Evolutionary conservation across 1,284 basidiomycete genomes (phyloP).

Genomic region (Cryptococcus sp.): DNA sequence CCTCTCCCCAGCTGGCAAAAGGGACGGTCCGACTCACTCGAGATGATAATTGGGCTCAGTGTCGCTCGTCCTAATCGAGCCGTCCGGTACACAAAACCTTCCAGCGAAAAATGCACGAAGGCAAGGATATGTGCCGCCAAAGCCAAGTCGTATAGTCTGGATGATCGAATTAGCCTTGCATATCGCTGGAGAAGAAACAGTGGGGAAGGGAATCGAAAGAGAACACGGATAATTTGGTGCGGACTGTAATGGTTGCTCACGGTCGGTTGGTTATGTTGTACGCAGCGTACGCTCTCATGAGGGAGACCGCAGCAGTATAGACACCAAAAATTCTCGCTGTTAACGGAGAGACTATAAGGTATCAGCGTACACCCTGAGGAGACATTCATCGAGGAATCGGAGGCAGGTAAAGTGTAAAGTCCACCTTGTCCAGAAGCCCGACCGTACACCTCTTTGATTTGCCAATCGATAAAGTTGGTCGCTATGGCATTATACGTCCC

Average conservation of each 20-base stretch:
- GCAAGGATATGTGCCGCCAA: constrained; percentile 83
- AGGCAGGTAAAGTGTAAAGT: constrained; percentile 8
- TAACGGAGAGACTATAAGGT: constrained; percentile 65
- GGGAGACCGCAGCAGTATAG: constrained; percentile 79
- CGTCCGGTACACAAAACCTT: constrained; percentile 76
- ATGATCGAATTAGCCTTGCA: background rate
- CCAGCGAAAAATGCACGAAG: constrained; percentile 80
- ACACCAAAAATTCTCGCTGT: constrained; percentile 80
- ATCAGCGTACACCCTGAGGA: background rate
- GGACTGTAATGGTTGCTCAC: constrained; percentile 51
- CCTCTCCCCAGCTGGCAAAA: background rate
- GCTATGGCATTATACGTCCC: constrained; percentile 80
- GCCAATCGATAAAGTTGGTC: constrained; percentile 68
- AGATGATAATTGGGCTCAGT: constrained; percentile 75
- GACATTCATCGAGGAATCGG: background rate
- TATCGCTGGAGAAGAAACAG: no score
- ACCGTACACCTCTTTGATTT: constrained; percentile 72
- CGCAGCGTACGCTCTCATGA: constrained; percentile 75
- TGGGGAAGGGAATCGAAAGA: no score
- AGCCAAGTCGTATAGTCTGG: constrained; percentile 83
- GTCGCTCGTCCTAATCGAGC: constrained; percentile 61
- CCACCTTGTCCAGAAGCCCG: constrained; percentile 52
- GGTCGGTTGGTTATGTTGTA: constrained; percentile 74
- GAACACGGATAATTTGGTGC: background rate
- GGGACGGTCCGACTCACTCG: constrained; percentile 57